Base-by-base conservation (phyloP, 805 yeast genomes). In the Wickerhamomyces rabaulensis region DNA sequence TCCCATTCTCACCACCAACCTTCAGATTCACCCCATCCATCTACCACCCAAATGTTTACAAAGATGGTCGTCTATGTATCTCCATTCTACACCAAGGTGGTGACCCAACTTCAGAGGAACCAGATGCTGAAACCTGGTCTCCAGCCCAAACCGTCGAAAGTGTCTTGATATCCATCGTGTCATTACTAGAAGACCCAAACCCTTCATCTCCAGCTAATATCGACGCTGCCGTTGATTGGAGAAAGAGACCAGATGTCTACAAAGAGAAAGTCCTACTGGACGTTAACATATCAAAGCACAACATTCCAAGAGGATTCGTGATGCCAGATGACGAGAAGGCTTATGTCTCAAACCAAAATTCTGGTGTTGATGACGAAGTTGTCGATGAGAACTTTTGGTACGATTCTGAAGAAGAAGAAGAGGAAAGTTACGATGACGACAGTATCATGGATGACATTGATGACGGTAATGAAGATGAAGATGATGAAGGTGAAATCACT, bases 171-270 rank as follows among this genome's bases (percentile, higher is more conserved):
- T 87, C 96, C 29, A 91, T 92, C 53, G 86, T 92, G 17, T 89
- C 97, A 9, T 75, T 92, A 44, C 75, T 92, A 57, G 96, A 90
- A 60, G 97, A 92, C 65, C 98, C 98, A 45, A 92, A 92, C 68
- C 84, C 87, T 49, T 79, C 81, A 50, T 87, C 96, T 1, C 97
- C 98, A 7, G 98, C 98, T 6, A 92, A 92, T 65, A 91, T 92
- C 43, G 98, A 92, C 65, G 98, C 98, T 16, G 87, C 96, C 17
- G 89, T 90, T 39, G 87, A 86, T 57, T 90, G 88, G 78, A 76
- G 96, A 59, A 88, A 87, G 59, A 79, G 85, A 65, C 83, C 84
- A 25, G 88, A 82, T 22, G 82, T 78, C 40, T 92, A 89, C 69
- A 79, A 79, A 63, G 80, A 76, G 58, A 79, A 80, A 61, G 95